These are phyloP conservation scores for Adansonia grandidieri DNA, from an alignment of 441 rosid species.

Conservation along the genomic window DNA sequence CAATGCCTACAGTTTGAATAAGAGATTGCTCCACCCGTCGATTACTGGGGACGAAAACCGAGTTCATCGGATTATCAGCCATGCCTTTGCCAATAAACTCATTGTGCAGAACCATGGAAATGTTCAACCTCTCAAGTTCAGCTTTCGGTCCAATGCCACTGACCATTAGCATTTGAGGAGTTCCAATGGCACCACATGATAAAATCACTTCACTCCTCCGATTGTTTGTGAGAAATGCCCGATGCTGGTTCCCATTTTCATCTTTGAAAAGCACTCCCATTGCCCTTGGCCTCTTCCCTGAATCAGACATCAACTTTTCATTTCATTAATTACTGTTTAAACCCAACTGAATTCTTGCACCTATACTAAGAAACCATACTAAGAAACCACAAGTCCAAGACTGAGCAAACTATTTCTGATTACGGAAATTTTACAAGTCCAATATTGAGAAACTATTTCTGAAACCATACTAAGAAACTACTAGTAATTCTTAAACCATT, in stretches of 20 bases:
- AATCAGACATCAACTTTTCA: conserved; percentile 4
- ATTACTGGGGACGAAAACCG: conserved; percentile 72
- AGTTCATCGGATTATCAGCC: conserved; percentile 94
- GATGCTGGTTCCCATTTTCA: conserved; percentile 74
- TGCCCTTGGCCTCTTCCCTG: conserved; percentile 71
- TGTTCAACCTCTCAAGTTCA: conserved; percentile 63
- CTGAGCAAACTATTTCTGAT: too few relatives aligned
- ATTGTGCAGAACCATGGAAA: conserved; percentile 65
- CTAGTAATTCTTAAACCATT: too few relatives aligned
- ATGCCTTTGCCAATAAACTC: conserved; percentile 79
- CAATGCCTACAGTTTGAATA: conserved; percentile 89
- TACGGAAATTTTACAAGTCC: too few relatives aligned
- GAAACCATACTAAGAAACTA: too few relatives aligned
- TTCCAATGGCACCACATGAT: conserved; percentile 89
- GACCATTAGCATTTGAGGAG: conserved; percentile 84
- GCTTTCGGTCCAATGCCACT: conserved; percentile 89
- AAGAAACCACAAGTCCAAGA: too few relatives aligned
- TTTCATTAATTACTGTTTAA: not conserved
- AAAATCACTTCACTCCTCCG: conserved; percentile 75
- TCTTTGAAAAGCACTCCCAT: conserved; percentile 87
- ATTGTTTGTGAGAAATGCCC: conserved; percentile 56
- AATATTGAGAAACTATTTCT: too few relatives aligned
- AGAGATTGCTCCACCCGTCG: conserved; percentile 65
- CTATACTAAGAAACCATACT: too few relatives aligned
- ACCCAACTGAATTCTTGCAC: too few relatives aligned